Base-by-base conservation (phyloP, 2,329 filamentous ascomycete species). In the Talaromyces sp. region DNA sequence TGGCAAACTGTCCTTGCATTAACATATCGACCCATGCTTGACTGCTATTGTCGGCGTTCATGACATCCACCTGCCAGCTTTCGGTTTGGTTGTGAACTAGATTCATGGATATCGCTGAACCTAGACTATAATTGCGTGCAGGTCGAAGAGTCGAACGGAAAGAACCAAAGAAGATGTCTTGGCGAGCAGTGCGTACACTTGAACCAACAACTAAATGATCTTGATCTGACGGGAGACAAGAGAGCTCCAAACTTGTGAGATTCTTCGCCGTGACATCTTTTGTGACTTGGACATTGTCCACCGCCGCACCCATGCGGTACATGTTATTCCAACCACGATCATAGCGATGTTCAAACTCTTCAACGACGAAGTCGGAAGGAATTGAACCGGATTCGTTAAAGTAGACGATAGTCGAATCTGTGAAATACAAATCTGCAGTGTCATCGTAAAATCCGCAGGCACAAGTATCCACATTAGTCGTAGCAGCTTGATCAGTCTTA, bases 161-260 rank as follows among this genome's bases (percentile, higher is more conserved):
- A 10, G 80, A 80, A 57, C 81, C 82, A 74, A 80, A 81, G 39
- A 81, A 75, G 22, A 84, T 82, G 66, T 84, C 82, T 45, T 78
- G 77, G 41, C 82, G 73, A 27, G 73, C 66, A 4, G 79, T 82
- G 27, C 77, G 74, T 50, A 84, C 73, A 49, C 77, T 75, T 6
- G 74, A 79, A 27, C 82, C 82, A 19, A 74, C 71, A n/a, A 83
- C 80, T 0, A 82, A 68, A 66, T 83, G 80, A 5, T 78, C 65
- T 0, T 70, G 54, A 27, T 72, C 73, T 1, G 66, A 13, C 4
- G 61, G 59, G 6, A 62, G 31, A 19, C 64, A 66, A 13, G 33
- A 11, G 35, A 66, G n/a, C 43, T 66, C 49, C 50, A 66, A 66
- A 27, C 64, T 66, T 2, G 73, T 64, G 8, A 73, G 75, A 45